Evolutionary conservation across 2,329 filamentous ascomycete genomes (phyloP).

Genomic region (Elsinoe perseae): DNA sequence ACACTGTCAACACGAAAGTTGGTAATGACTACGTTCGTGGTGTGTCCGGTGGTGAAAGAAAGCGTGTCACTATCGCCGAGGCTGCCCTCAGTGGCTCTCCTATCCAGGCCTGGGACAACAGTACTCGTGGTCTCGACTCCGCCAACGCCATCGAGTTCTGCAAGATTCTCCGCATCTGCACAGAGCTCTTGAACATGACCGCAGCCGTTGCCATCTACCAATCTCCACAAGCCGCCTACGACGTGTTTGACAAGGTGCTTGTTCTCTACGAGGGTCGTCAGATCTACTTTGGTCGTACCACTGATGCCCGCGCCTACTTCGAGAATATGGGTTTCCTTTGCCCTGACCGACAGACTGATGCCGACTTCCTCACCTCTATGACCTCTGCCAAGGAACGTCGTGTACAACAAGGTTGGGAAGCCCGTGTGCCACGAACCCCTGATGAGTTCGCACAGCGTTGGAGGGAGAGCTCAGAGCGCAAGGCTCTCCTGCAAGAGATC

Average conservation of each 20-base stretch:
- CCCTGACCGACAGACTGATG: conserved; percentile 62
- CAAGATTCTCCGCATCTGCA: conserved; percentile 59
- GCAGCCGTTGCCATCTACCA: conserved; percentile 69
- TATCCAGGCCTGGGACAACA: conserved; percentile 71
- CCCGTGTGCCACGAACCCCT: conserved; percentile 41
- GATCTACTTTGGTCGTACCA: conserved; percentile 61
- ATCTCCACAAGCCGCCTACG: conserved; percentile 60
- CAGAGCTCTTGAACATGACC: conserved; percentile 58
- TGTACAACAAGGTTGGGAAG: conserved; percentile 38
- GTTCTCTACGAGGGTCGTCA: conserved; percentile 62
- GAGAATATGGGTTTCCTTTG: conserved; percentile 64
- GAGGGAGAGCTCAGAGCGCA: conserved; percentile 47
- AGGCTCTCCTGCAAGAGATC: conserved; percentile 37
- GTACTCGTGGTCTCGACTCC: conserved; percentile 64
- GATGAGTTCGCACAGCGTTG: conserved; percentile 46
- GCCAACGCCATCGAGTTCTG: conserved; percentile 70
- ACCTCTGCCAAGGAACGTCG: conserved; percentile 46
- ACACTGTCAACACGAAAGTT: conserved; percentile 64
- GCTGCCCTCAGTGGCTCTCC: conserved; percentile 57
- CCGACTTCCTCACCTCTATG: conserved; percentile 71
- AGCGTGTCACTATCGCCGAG: conserved; percentile 76
- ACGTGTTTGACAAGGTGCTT: conserved; percentile 62
- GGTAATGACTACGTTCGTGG: conserved; percentile 69
- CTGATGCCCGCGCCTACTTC: conserved; percentile 61
- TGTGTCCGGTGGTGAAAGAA: conserved; percentile 68